Evolutionary conservation across 495 filamentous ascomycete genomes (phyloP).

Genomic region (Diplogelasinospora grovesii): DNA sequence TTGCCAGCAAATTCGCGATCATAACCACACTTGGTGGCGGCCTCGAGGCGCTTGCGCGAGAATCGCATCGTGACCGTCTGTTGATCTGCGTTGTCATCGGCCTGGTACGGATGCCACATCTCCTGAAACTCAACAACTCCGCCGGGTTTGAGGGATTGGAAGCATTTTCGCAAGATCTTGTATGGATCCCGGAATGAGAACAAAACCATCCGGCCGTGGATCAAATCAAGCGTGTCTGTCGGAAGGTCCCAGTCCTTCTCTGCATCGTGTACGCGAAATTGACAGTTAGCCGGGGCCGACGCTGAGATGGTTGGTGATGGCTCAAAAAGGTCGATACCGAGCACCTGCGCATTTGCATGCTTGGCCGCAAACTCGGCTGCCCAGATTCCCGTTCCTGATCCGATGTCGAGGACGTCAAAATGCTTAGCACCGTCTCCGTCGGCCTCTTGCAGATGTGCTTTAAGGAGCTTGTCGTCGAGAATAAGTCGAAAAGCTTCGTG

Average conservation of each 20-base stretch:
- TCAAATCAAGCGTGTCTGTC: conserved; percentile 51
- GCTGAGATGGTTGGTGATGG: conserved; percentile 37
- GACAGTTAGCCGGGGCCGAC: conserved; percentile 39
- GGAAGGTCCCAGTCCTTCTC: conserved; percentile 45
- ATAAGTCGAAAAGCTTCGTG: conserved; percentile 2
- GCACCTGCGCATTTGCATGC: conserved; percentile 42
- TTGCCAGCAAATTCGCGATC: conserved; percentile 29
- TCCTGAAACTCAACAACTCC: conserved; percentile 25
- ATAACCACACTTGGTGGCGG: conserved; percentile 14
- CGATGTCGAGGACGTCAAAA: conserved; percentile 46
- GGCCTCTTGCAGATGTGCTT: background rate
- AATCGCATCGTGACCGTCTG: conserved; percentile 5
- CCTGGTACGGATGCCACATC: conserved; percentile 19
- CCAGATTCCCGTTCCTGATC: conserved; percentile 38
- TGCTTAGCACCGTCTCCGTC: conserved; percentile 2
- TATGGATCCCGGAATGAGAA: conserved; percentile 51
- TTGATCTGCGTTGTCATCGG: conserved; percentile 24
- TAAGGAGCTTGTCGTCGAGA: conserved; percentile 1
- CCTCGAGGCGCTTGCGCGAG: conserved; percentile 17
- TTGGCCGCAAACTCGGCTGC: conserved; percentile 34
- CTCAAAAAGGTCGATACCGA: conserved; percentile 57
- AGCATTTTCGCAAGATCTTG: conserved; percentile 28
- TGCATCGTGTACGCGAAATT: conserved; percentile 49
- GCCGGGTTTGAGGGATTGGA: conserved; percentile 30
- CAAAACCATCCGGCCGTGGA: conserved; percentile 53